Base-by-base conservation (phyloP, 352 stramenopile genomes). In the Pythium volutum region DNA sequence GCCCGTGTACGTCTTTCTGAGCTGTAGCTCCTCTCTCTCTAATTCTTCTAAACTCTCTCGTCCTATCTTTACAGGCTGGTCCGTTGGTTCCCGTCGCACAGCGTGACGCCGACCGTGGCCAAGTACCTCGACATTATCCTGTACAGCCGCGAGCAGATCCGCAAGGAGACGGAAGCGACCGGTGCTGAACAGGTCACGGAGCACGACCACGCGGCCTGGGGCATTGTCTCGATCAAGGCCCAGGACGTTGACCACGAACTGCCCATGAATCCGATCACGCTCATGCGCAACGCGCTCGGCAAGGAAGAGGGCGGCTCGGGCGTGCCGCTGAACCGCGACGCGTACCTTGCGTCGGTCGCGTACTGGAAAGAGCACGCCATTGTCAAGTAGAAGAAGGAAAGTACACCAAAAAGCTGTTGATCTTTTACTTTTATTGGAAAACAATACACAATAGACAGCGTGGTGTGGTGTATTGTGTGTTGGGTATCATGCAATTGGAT, bases 181-280 rank as follows among this genome's bases (percentile, higher is more conserved):
- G 80, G 76, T 3, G 56, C 77, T 15, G 59, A 67, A 16, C 60
- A 77, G 0, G 62, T 79, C 48, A 70, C 80, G 31, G 64, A 58
- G 18, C 77, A 84, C 29, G 71, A 63, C n/a, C 69, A 95, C 43
- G 80, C 90, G 6, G 85, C 90, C 54, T 97, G 89, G 89, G 89
- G 91, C 22, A 98, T 99, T 71, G 87, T 99, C 42, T 97, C 88
- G 34, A 96, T 99, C 64, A 99, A 99, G 76, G 89, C 96, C 33
- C 97, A 99, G 75, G 89, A 98, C 69, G 89, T 98, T 10, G 81
- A 97, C 64, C 68, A 92, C 59, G 96, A 99, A 70, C 77, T 99
- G 31, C 97, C 97, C 27, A 99, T 99, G 97, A 97, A 97, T 62
- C 97, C 97, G 7, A 99, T 99, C 73, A 99, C 96, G 14, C 90